A percentile compares a stretch with the other conserved stretches of the same genome.
These are phyloP conservation scores for Ziziphus jujuba DNA, from an alignment of 306 rosid species.

Conservation along the genomic window DNA sequence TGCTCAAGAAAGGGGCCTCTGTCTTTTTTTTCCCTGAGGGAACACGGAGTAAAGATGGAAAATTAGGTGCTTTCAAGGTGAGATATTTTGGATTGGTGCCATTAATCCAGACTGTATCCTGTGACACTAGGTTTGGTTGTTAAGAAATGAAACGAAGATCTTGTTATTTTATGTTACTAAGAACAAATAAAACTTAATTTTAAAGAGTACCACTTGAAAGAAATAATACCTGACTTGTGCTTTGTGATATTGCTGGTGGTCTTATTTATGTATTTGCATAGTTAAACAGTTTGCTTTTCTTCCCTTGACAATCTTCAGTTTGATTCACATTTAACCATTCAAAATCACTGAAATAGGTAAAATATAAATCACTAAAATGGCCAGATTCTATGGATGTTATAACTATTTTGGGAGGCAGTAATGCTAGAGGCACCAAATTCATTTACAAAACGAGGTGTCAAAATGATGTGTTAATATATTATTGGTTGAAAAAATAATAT, in stretches of 20 bases:
- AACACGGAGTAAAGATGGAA: slow-evolving; percentile 88
- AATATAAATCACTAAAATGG: not conserved
- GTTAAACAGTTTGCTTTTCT: not conserved
- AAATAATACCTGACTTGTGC: not conserved
- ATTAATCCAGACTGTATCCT: not conserved
- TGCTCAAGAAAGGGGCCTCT: slow-evolving; percentile 76
- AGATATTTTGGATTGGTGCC: slow-evolving; percentile 18
- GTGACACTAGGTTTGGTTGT: slow-evolving; percentile 7
- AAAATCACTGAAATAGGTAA: too few relatives aligned
- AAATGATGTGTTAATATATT: too few relatives aligned
- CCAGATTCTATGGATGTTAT: not conserved
- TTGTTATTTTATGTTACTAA: not conserved
- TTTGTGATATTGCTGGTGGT: not conserved
- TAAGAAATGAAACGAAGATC: slow-evolving; percentile 2
- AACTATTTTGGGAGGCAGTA: not conserved
- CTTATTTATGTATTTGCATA: not conserved
- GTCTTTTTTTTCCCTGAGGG: slow-evolving; percentile 98
- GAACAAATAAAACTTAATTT: not conserved
- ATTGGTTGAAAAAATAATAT: too few relatives aligned
- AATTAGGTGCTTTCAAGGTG: slow-evolving; percentile 86
- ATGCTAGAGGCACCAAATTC: too few relatives aligned
- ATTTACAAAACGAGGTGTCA: too few relatives aligned
- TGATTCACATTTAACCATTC: not conserved
- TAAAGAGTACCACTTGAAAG: not conserved
- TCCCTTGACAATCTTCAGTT: not conserved